These are phyloP conservation scores for Scutellaria barbata DNA, from an alignment of 257 asterid species.

Conservation along the genomic window DNA sequence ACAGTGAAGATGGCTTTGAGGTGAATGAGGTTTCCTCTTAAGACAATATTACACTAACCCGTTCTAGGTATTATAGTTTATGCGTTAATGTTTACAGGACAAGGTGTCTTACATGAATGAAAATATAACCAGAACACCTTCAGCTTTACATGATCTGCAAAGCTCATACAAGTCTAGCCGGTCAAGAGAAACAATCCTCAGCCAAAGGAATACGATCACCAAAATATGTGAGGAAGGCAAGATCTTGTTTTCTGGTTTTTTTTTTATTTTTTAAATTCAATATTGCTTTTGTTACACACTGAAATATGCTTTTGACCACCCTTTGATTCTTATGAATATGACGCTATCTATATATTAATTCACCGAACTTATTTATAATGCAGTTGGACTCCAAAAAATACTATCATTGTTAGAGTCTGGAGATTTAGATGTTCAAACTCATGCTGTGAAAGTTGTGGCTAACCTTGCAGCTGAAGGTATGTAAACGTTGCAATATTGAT, in stretches of 20 bases:
- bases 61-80: conserved; percentile 24
- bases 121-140: conserved; percentile 49
- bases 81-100: conserved; percentile 55
- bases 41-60: conserved; percentile 1
- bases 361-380: conserved; percentile 35
- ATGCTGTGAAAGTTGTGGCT: conserved; percentile 96
- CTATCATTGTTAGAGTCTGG: conserved; percentile 69
- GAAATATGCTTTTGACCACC: neutral
- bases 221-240: conserved; percentile 94
- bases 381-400: conserved; percentile 95
- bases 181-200: conserved; percentile 65
- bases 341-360: conserved; percentile 3
- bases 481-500: conserved; percentile 5
- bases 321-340: conserved; percentile 7
- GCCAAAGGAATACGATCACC: conserved; percentile 77
- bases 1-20: conserved; percentile 89
- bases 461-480: conserved; percentile 98
- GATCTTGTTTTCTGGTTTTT: conserved; percentile 34
- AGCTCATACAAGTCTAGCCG: conserved; percentile 44
- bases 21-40: conserved; percentile 45
- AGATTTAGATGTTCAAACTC: conserved; percentile 86
- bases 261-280: too few species aligned
- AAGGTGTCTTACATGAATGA: conserved; percentile 67
- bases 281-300: neutral
- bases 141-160: conserved; percentile 43